Base-by-base conservation (phyloP, 768 basidiomycete genomes). In the Termitomyces sp. region DNA sequence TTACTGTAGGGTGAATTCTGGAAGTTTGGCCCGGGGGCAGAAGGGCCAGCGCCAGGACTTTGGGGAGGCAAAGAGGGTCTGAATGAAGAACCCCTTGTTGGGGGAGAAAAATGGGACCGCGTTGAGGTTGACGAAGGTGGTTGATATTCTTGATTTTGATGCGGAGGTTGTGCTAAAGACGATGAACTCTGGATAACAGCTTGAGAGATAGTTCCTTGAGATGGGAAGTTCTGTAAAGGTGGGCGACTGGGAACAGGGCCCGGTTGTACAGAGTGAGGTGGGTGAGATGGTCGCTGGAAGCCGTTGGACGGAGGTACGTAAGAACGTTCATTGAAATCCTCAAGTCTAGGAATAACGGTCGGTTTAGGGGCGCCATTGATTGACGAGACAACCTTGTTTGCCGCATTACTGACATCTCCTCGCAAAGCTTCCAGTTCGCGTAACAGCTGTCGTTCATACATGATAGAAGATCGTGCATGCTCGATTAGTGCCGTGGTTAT, bases 381-480 rank as follows among this genome's bases (percentile, higher is more conserved):
- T 24, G 77, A 62, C 3, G 77, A 77, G 0, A 76, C 65, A 24
- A 74, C 74, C 65, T 85, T 87, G 62, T 84, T 79, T 42, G 81
- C 80, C 5, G 88, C 87, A 59, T 77, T 80, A 61, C 70, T 75
- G 51, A 98, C 76, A 66, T 97, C 95, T 2, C 78, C 80, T 53
- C 83, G 78, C 32, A 98, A 80, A 21, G 89, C 80, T 67, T 98
- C 95, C 21, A 97, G 75, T 68, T 98, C 96, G 47, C 87, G 82
- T 52, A 98, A 75, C 15, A 90, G 75, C 66, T 95, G 93, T 59
- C 87, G 82, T 68, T 98, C 95, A 65, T 93, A 97, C 77, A 94
- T 84, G 63, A 98, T 84, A 26, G 87, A 86, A 17, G 93, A 88
- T 22, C 95, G 87, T 17, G 91, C 91, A 69, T 98, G 93, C 68